These are phyloP conservation scores for Diutina neorugosa DNA, from an alignment of 1,139 yeast species.

Conservation along the genomic window DNA sequence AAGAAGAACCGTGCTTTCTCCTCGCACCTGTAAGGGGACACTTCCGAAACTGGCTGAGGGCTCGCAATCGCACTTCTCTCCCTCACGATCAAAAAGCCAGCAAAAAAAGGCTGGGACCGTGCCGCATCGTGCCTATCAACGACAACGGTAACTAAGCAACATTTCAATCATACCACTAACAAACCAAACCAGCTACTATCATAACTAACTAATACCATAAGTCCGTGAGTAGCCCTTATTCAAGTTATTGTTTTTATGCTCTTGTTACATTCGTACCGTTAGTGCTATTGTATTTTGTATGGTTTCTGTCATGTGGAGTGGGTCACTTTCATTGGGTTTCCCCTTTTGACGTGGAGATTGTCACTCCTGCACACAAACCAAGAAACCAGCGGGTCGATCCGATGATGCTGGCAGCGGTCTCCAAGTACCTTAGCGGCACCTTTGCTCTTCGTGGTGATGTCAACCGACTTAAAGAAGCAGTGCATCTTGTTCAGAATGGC, in stretches of 20 bases:
- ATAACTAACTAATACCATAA: too few relatives aligned
- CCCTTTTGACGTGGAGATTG: too few relatives aligned
- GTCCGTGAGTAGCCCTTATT: too few relatives aligned
- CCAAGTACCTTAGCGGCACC: background rate
- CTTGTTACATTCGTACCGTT: too few relatives aligned
- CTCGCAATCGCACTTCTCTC: background rate
- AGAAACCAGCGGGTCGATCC: background rate
- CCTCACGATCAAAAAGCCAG: background rate
- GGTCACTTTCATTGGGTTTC: too few relatives aligned
- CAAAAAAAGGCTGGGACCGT: background rate
- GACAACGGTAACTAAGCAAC: background rate
- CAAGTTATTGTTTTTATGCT: too few relatives aligned
- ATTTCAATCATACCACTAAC: too few relatives aligned
- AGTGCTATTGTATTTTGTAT: too few relatives aligned
- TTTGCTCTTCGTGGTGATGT: constrained; percentile 9
- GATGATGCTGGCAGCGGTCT: background rate
- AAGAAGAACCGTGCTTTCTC: background rate
- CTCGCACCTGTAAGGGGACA: background rate
- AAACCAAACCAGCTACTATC: too few relatives aligned
- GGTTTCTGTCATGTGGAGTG: too few relatives aligned
- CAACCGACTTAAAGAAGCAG: constrained; percentile 12
- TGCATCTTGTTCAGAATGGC: constrained; percentile 19
- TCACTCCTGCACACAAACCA: background rate
- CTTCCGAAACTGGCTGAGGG: background rate
- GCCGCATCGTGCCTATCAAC: too few relatives aligned